Evolutionary conservation across 2,329 filamentous ascomycete species (phyloP).

Genomic region (Fusarium succisae): DNA sequence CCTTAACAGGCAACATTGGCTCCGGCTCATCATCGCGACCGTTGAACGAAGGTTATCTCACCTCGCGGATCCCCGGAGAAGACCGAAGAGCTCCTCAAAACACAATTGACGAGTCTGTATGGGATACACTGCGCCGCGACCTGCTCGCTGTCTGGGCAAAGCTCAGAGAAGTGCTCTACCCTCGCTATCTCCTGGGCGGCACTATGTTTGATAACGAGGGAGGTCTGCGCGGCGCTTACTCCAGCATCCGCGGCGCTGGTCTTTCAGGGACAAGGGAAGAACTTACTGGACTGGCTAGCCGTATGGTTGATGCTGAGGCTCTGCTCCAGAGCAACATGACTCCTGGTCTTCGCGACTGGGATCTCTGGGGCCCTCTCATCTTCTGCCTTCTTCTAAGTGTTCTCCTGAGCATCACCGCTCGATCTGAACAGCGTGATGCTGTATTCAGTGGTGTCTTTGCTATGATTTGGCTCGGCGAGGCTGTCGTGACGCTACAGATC

Average conservation of each 20-base stretch:
- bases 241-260: conserved; percentile 67
- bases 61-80: conserved; percentile 89
- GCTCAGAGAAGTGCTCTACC: conserved; percentile 96
- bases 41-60: conserved; percentile 83
- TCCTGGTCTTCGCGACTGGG: conserved; percentile 93
- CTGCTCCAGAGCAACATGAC: conserved; percentile 79
- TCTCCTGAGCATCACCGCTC: conserved; percentile 84
- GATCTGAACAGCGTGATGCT: conserved; percentile 80
- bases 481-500: conserved; percentile 97
- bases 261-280: conserved; percentile 69
- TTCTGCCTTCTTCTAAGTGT: conserved; percentile 92
- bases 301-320: conserved; percentile 71
- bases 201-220: conserved; percentile 68
- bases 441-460: conserved; percentile 98
- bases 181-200: conserved; percentile 86
- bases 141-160: conserved; percentile 95
- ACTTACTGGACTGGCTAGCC: conserved; percentile 67
- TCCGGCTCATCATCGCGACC: conserved; percentile 62
- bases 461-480: conserved; percentile 96
- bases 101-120: conserved; percentile 97
- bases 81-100: conserved; percentile 89
- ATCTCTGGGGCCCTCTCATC: conserved; percentile 95
- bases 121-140: conserved; percentile 95
- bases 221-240: conserved; percentile 68
- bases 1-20: conserved; percentile 86